Evolutionary conservation across 768 basidiomycete species (phyloP), one percentile per base, ranked within the genome.

Genomic region (Rhizopogon vesiculosus): DNA sequence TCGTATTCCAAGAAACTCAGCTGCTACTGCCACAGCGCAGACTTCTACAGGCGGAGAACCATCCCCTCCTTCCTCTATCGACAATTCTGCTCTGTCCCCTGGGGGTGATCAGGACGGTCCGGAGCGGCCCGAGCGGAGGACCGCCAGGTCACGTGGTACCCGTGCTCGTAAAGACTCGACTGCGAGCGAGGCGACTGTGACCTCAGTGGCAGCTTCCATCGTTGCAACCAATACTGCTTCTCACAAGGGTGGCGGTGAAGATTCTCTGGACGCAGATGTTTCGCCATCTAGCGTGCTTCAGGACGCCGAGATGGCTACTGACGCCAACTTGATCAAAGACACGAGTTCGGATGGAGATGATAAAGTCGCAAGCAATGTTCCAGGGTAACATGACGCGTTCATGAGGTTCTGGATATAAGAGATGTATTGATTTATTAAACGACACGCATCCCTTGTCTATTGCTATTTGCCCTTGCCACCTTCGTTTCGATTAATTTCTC

Each of bases 141-240:
- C 78, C 53, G 77, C 79, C 35, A 75, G 82, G 48, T 74, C 80
- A 15, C 73, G 74, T 58, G 76, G 68, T 52, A 66, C 61, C 19
- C 51, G 63, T 28, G 74, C 67, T 59, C 74, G 81, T 18, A 71
- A 79, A 45, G 76, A 76, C 56, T 85, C 84, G 2, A 80, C 75
- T 53, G 74, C 76, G 16, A 84, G 83, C 57, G 81, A 79, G 55
- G 76, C 77, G 1, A 74, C 76, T 6, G 60, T 55, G 29, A 71
- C 72, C 10, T 74, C 74, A 5, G 62, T 61, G 13, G 70, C 74
- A 3, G 65, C 60, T 3, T 73, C 74, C 3, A 64, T 67, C 42
- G 66, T 72, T 31, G 69, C 65, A 4, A 64, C 50, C 15, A 66
- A 65, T 18, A 45, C 51, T 12, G 49, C 19, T 0, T 28, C 58